Conservation (phyloP, 108 stramenopile species). For the Hondaea fermentalgiana region DNA sequence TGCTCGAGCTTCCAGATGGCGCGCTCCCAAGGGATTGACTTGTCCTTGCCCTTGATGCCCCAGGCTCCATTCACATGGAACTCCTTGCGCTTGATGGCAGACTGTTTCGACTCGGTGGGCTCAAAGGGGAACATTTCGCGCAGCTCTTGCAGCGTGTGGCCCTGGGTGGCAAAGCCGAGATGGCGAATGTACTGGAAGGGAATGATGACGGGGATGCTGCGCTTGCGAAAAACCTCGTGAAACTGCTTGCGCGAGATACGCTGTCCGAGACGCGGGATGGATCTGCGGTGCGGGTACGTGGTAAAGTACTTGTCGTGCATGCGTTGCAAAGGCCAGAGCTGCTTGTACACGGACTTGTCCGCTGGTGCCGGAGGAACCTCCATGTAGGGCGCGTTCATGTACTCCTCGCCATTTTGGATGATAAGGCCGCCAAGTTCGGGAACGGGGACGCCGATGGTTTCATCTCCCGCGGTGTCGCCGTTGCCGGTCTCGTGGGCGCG, state of each 20-base stretch:
- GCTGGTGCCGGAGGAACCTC: background rate
- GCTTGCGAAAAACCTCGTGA: background rate
- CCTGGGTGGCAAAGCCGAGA: background rate
- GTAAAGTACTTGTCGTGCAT: background rate
- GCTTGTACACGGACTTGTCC: background rate
- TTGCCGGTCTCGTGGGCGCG: background rate
- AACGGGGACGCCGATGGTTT: background rate
- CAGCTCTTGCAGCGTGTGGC: background rate
- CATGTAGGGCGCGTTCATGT: background rate
- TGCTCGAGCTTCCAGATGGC: background rate
- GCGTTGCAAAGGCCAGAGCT: background rate
- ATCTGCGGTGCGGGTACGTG: background rate
- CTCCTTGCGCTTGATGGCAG: background rate
- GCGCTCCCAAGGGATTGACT: background rate
- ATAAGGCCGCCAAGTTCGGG: background rate
- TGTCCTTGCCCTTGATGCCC: background rate
- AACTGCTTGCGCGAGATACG: conserved; percentile 3
- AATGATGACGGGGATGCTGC: background rate
- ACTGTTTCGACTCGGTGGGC: background rate
- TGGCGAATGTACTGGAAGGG: conserved; percentile 7
- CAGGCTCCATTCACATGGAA: background rate
- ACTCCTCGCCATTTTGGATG: background rate
- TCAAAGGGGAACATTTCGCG: background rate
- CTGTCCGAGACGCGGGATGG: background rate
- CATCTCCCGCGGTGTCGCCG: background rate